Base-by-base conservation (phyloP, 140 eudicot species). In the Bidens hawaiensis region DNA sequence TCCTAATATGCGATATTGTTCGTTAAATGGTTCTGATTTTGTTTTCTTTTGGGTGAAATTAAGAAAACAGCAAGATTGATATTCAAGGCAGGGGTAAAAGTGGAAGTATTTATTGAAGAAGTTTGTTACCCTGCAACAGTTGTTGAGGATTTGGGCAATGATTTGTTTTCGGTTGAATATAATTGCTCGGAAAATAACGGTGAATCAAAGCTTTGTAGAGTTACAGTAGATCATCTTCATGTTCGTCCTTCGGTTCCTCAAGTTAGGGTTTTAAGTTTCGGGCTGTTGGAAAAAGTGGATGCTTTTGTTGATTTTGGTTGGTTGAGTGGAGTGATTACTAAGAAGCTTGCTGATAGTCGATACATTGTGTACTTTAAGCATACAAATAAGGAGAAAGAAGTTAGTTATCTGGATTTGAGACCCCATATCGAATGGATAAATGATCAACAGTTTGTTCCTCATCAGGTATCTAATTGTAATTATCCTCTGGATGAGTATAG, bases 321-420 rank as follows among this genome's bases (percentile, higher is more conserved):
- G 95, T 75, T 83, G 81, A 75, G 81, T 65, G 97, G 97, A 21
- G 79, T 84, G 22, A 57, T 87, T 58, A 83, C 94, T 16, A 82
- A 73, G 79, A 76, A 72, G 58, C 81, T 80, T 50, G 81, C 86
- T n/a, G 84, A 84, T 72, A 74, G 82, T 48, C 68, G 76, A 74
- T 87, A 84, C 48, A 15, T 77, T 50, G 88, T 90, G 55, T 86
- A 57, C 55, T 82, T 76, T 67, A 71, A 84, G 67, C 64, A 66
- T 19, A 68, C 75, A 34, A 84, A 76, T 11, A 64, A 53, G 74
- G 84, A 56, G 17, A 78, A 46, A 69, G 81, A 79, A 69, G 49
- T 81, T 31, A 31, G 60, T 75, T 76, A 64, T 55, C 30, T 80
- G 6, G 84, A 83, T 6, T 21, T 90, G 60, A 90, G 97, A 72